These are phyloP conservation scores for Diplodia mutila DNA, from an alignment of 2,329 filamentous ascomycete species.

Conservation along the genomic window DNA sequence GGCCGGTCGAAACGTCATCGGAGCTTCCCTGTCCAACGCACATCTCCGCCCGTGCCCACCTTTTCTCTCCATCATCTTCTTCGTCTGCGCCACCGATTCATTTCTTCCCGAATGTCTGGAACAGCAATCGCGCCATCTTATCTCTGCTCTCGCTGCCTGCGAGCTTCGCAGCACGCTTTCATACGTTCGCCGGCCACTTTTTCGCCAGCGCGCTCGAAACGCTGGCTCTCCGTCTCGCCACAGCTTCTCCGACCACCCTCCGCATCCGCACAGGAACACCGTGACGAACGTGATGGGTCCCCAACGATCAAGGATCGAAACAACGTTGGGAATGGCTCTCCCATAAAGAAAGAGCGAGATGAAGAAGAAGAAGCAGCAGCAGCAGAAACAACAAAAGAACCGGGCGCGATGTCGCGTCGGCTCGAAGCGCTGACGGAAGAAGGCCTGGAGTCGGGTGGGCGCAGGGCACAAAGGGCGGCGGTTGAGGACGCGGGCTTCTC, in stretches of 20 bases:
- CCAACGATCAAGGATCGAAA: not conserved
- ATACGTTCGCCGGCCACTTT: not conserved
- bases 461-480: slow-evolving; percentile 58
- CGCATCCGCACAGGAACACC: slow-evolving; percentile 27
- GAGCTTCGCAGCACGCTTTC: slow-evolving; percentile 31
- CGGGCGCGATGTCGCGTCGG: slow-evolving; percentile 62
- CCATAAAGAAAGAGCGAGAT: not conserved
- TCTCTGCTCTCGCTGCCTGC: slow-evolving; percentile 47
- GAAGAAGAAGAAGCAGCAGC: not conserved
- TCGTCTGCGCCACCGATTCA: not conserved
- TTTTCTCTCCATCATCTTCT: not conserved
- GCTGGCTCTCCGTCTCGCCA: slow-evolving; percentile 27
- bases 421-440: slow-evolving; percentile 65
- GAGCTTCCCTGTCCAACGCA: not conserved
- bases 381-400: slow-evolving; percentile 36
- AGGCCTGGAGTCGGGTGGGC: slow-evolving; percentile 58
- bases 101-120: slow-evolving; percentile 8
- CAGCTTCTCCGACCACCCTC: slow-evolving; percentile 30
- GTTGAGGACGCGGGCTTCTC: slow-evolving; percentile 66
- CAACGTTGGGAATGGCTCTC: not conserved
- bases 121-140: slow-evolving; percentile 28
- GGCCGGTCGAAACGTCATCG: slow-evolving; percentile 20
- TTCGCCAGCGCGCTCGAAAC: slow-evolving; percentile 6
- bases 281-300: slow-evolving; percentile 31
- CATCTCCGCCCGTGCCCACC: not conserved